Evolutionary conservation across 495 filamentous ascomycete species (phyloP), one percentile per base, ranked within the genome.

Genomic region (Cladorrhinum samala): DNA sequence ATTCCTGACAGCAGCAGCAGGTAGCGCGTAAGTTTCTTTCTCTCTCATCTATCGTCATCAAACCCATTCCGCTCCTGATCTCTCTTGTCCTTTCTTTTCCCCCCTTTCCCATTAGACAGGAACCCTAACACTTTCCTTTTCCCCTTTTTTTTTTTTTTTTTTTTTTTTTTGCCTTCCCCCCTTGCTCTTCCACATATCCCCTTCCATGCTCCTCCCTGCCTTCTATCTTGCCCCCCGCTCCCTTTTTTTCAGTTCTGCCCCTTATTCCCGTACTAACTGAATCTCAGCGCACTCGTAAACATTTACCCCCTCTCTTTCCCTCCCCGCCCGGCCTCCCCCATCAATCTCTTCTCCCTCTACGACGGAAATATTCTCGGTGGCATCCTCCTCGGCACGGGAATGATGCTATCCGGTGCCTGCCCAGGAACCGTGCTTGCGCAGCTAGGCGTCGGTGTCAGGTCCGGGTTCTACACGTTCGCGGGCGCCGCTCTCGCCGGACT

Each of bases 361-460:
- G 77, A 80, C 60, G 78, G 77, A 47, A 83, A 84, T 59, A 59
- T 83, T 53, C 53, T 82, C 59, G 81, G 79, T 51, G 80, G 80
- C 25, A 45, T 58, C 4, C 65, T 84, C 9, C 61, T 82, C 33
- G 80, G 81, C 38, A 46, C 70, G 1, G 80, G 80, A 52, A 76
- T 83, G 77, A 65, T 75, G 23, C 61, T 81, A 18, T 72, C 79
- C 1, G 80, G 78, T 21, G 71, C 79, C 0, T 84, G 80, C 53
- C 78, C 79, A 0, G 79, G 80, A 2, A 81, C 78, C 9, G 70
- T 80, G 1, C 67, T 81, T 46, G 72, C 75, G 0, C 79, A 84
- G 63, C 41, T 80, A 18, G 78, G 70, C 19, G 63, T 65, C n/a
- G 74, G 77, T 36, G 62, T 79, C 14, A 60, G 36, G 1, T 73